Percentiles rank a stretch among this genome's conserved stretches.
phyloP scores from a whole-genome alignment of 768 basidiomycete genomes.

The Serpula lacrymans region DNA sequence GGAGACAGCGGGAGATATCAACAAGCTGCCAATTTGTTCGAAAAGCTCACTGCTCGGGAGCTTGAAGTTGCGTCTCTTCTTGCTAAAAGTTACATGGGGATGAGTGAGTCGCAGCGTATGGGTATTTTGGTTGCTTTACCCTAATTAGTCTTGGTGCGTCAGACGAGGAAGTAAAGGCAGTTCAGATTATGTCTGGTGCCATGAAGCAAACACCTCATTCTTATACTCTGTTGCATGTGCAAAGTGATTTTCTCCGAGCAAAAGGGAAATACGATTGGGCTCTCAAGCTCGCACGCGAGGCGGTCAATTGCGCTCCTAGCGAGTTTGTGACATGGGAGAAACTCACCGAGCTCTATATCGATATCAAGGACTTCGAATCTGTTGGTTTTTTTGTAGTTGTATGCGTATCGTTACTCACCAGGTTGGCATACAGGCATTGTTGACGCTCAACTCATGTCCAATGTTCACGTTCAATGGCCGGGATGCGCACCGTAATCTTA shows the following conservation, averaged over 20 bases:
- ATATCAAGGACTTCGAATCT: slow-evolving; percentile 82
- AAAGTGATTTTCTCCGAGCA: slow-evolving; percentile 88
- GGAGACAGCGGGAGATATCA: slow-evolving; percentile 87
- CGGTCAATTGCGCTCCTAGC: slow-evolving; percentile 97
- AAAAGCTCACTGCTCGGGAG: slow-evolving; percentile 80
- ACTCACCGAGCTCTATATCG: slow-evolving; percentile 92
- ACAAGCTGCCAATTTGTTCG: slow-evolving; percentile 89
- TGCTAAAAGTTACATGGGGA: slow-evolving; percentile 89
- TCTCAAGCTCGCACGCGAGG: slow-evolving; percentile 85
- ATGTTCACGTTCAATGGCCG: slow-evolving; percentile 99
- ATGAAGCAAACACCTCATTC: slow-evolving; percentile 86
- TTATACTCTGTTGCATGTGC: slow-evolving; percentile 90
- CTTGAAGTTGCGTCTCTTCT: slow-evolving; percentile 88
- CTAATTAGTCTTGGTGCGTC: slow-evolving; percentile 2
- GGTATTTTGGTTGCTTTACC: background rate
- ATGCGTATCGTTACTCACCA: background rate
- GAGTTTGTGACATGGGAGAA: slow-evolving; percentile 99
- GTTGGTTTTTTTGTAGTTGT: slow-evolving; percentile 15
- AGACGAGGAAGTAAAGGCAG: slow-evolving; percentile 99
- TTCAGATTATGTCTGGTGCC: slow-evolving; percentile 86
- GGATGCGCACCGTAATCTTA: slow-evolving; percentile 83
- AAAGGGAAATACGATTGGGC: slow-evolving; percentile 90
- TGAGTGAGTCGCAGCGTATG: slow-evolving; percentile 69
- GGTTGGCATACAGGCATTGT: slow-evolving; percentile 50
- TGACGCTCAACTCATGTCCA: slow-evolving; percentile 97